phyloP scores from a whole-genome alignment of 2,329 filamentous ascomycete species.

The Trichoderma sp. region DNA sequence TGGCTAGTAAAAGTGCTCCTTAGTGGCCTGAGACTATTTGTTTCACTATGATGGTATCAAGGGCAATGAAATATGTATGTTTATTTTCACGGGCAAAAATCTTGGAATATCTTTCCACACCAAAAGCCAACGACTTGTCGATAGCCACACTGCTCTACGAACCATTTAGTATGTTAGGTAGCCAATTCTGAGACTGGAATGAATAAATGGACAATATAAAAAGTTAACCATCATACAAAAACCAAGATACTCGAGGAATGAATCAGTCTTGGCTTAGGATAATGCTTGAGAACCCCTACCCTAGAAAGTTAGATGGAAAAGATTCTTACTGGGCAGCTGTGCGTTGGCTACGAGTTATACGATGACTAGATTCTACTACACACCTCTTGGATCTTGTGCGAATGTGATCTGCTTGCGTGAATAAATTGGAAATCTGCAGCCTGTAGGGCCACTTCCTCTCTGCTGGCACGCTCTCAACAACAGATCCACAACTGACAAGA shows the following conservation, averaged over 20 bases:
- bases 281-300: background rate
- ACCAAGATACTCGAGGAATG: background rate
- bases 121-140: background rate
- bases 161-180: background rate
- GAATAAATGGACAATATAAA: background rate
- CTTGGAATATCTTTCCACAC: background rate
- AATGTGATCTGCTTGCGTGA: background rate
- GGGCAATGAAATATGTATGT: background rate
- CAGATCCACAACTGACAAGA: background rate
- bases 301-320: background rate
- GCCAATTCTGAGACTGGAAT: background rate
- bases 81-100: background rate
- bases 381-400: background rate
- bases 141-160: background rate
- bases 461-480: background rate
- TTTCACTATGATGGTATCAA: background rate
- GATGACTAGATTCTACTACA: background rate
- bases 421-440: background rate
- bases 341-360: background rate
- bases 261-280: background rate
- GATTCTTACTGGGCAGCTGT: background rate
- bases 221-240: background rate
- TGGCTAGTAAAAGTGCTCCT: background rate
- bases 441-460: background rate
- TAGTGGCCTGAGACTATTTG: background rate